Evolutionary conservation across 83 land plant genomes (phyloP).

Genomic region (Diphasiastrum complanatum): DNA sequence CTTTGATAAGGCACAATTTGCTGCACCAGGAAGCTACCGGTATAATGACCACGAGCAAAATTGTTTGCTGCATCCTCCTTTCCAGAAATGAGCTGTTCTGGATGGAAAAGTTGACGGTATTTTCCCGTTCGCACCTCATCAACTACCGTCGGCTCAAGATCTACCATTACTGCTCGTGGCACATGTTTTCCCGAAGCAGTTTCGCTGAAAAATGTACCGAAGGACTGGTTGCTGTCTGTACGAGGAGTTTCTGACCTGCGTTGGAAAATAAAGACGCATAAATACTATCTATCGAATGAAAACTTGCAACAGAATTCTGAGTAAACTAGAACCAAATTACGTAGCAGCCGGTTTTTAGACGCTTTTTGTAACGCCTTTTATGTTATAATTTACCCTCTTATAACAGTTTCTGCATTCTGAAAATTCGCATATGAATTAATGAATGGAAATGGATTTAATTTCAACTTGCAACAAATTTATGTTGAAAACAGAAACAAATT

Average conservation of each 20-base stretch:
- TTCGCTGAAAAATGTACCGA: slow-evolving; percentile 45
- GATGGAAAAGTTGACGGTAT: slow-evolving; percentile 14
- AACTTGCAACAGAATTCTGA: no score
- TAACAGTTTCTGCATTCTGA: no score
- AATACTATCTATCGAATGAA: no score
- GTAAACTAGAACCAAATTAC: no score
- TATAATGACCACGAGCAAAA: slow-evolving; percentile 3
- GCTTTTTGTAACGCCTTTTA: no score
- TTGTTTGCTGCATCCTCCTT: not conserved
- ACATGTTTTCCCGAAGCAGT: slow-evolving; percentile 46
- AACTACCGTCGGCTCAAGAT: slow-evolving; percentile 29
- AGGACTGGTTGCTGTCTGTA: slow-evolving; percentile 32
- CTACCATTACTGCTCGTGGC: slow-evolving; percentile 39
- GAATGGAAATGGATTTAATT: no score
- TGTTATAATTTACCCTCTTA: no score
- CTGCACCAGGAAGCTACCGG: not conserved
- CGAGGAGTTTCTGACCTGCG: slow-evolving; percentile 27
- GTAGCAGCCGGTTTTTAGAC: no score
- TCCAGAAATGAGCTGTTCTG: slow-evolving; percentile 8
- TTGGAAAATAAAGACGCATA: slow-evolving; percentile 22
- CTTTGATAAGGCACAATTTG: no score
- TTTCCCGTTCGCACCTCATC: slow-evolving; percentile 24
- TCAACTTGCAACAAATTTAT: no score
- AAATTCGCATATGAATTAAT: no score
- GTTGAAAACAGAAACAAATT: no score